Evolutionary conservation across 495 filamentous ascomycete species (phyloP), one percentile per base, ranked within the genome.

Genomic region (Tuber umbilicatum): DNA sequence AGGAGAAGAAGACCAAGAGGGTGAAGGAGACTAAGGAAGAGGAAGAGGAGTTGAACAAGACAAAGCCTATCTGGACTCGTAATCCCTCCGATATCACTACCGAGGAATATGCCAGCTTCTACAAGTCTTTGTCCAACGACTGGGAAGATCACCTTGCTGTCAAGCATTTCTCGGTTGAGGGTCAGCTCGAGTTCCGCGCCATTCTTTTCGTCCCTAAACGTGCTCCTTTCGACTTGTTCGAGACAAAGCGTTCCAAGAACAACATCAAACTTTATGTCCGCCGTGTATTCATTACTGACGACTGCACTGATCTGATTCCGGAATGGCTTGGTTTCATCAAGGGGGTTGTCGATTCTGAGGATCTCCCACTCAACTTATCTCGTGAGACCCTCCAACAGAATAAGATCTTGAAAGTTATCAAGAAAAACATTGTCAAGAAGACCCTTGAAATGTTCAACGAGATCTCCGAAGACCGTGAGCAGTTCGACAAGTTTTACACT

Each of bases 321-420:
- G 95, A 99, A 88, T 99, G 95, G 95, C 91, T 99, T 83, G 89
- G 93, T 87, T 99, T 99, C 87, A 85, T 99, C 89, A 98, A 98
- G 92, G 95, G 95, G 89, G 95, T 99, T 82, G 96, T 99, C 83
- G 95, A 99, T 87, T 99, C 95, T 77, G 95, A 99, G 89, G 95
- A 99, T 86, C 91, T 99, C 47, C 95, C 95, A 75, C 90, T 99
- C 82, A 99, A 99, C 89, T 86, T 99, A 86, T 98, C 96, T 85
- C 96, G 95, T 90, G 95, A 99, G 90, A 98, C 96, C 74, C 93
- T 99, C 70, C 95, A 99, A 87, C 96, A 98, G 89, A 98, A 98
- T 91, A 98, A 98, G 93, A 99, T 99, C 88, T 97, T 99, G 95
- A 99, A 99, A 90, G 95, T 99, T 83, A 99, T 99, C 90, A 94